These are phyloP conservation scores for Suillus decipiens DNA, from an alignment of 768 basidiomycete genomes.

Conservation along the genomic window DNA sequence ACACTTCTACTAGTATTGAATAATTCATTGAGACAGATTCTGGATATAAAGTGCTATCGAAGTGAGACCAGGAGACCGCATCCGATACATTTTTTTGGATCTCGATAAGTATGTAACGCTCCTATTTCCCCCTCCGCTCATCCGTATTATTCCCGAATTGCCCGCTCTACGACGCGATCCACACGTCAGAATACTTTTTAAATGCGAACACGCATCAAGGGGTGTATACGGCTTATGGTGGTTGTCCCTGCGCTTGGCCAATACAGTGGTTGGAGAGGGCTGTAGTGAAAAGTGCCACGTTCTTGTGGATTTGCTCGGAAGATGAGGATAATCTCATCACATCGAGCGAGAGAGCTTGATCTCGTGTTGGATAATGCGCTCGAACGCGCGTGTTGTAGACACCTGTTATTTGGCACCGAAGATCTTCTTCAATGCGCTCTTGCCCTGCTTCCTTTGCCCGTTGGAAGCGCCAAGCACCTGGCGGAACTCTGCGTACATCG, in stretches of 20 bases:
- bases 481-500: conserved; percentile 40
- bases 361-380: not conserved
- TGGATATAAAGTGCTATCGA: not conserved
- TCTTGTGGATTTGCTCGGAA: not conserved
- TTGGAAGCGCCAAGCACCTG: conserved; percentile 17
- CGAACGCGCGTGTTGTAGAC: not conserved
- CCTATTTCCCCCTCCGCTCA: not conserved
- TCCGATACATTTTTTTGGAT: not conserved
- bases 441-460: not conserved
- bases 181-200: not conserved
- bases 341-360: not conserved
- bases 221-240: not conserved
- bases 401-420: not conserved
- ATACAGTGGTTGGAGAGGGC: not conserved
- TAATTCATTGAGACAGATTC: not conserved
- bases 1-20: not conserved
- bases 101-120: not conserved
- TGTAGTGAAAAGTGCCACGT: not conserved
- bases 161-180: not conserved
- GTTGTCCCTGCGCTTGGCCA: no score
- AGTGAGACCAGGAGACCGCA: not conserved
- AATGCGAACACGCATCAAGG: not conserved
- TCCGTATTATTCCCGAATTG: not conserved
- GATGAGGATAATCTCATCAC: not conserved
- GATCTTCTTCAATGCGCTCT: conserved; percentile 7